Evolutionary conservation across 768 basidiomycete species (phyloP), one percentile per base, ranked within the genome.

Genomic region (Termitomyces sp.): DNA sequence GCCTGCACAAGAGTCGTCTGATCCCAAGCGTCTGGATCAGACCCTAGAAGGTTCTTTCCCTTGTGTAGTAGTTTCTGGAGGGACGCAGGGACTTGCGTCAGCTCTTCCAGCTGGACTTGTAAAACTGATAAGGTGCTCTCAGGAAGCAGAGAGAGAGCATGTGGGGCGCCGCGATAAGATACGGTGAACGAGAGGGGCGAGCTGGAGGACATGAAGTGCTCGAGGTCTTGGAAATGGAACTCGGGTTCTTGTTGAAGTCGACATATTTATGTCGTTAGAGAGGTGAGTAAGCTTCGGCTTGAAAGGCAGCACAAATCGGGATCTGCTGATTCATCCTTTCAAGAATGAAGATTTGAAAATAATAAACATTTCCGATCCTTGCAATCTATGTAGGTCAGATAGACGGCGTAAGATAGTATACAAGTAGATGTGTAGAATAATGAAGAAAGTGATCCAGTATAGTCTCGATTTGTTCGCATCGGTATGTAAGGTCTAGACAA

Each of bases 41-140:
- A 39, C 42, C 51, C 56, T 22, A 65, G 18, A 12, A 71, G 58
- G 55, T 76, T 81, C 78, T 88, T 91, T 38, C 90, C 89, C 69
- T 85, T 90, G 75, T 81, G 88, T 9, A 92, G 70, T 45, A 92
- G 76, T 67, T 92, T 93, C 75, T 92, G 90, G 44, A 86, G 74
- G 3, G 78, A 69, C 4, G 84, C 79, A 0, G 89, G 88, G 12
- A 92, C 86, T 28, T 79, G 77, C 2, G 89, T 92, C 33, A 90
- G 78, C 64, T 85, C 80, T 68, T 88, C 83, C 4, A 92, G 68
- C 35, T 69, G 78, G 1, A 74, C 65, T 57, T 86, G 80, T 2
- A 93, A 75, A 11, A 67, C 69, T 2, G 75, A 71, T n/a, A 92
- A 67, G 3, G 88, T 81, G 52, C 75, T 76, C 45, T 85, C 77